Conservation (phyloP, 2,329 filamentous ascomycete species). For the Xylariales sp. region DNA sequence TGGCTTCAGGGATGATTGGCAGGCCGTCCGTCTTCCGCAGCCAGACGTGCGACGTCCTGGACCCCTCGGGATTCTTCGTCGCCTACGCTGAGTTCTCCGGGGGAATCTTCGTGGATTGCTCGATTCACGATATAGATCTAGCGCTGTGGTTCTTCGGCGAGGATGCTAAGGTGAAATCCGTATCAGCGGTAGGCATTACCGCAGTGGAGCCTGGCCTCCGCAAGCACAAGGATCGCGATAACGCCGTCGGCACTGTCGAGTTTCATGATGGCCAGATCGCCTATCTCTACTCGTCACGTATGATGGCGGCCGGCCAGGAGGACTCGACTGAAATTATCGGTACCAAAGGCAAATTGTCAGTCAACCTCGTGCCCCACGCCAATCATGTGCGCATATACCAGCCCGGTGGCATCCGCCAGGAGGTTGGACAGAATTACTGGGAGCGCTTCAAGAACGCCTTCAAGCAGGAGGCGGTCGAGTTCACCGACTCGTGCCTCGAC, state of each 20-base stretch:
- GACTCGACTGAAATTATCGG: conserved; percentile 65
- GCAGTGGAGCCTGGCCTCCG: conserved; percentile 54
- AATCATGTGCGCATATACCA: conserved; percentile 54
- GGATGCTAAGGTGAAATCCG: conserved; percentile 49
- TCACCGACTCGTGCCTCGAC: too few species aligned
- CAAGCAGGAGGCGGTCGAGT: too few species aligned
- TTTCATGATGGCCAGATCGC: conserved; percentile 61
- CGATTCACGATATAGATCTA: conserved; percentile 66
- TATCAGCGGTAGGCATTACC: conserved; percentile 52
- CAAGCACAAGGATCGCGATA: conserved; percentile 57
- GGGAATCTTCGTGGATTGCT: conserved; percentile 68
- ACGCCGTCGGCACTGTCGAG: conserved; percentile 62
- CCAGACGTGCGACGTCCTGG: conserved; percentile 64
- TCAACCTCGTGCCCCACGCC: conserved; percentile 53
- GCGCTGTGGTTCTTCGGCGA: conserved; percentile 59
- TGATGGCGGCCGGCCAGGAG: conserved; percentile 65
- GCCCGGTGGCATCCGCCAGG: conserved; percentile 46
- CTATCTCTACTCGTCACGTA: conserved; percentile 59
- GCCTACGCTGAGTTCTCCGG: conserved; percentile 61
- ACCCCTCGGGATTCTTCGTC: conserved; percentile 64
- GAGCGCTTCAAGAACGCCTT: conserved; percentile 60
- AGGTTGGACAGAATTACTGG: conserved; percentile 58
- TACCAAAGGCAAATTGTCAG: conserved; percentile 57
- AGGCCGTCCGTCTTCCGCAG: conserved; percentile 55
- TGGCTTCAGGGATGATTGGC: conserved; percentile 53